Evolutionary conservation across 2,329 filamentous ascomycete genomes (phyloP).

Genomic region (Fonsecaea nubica): DNA sequence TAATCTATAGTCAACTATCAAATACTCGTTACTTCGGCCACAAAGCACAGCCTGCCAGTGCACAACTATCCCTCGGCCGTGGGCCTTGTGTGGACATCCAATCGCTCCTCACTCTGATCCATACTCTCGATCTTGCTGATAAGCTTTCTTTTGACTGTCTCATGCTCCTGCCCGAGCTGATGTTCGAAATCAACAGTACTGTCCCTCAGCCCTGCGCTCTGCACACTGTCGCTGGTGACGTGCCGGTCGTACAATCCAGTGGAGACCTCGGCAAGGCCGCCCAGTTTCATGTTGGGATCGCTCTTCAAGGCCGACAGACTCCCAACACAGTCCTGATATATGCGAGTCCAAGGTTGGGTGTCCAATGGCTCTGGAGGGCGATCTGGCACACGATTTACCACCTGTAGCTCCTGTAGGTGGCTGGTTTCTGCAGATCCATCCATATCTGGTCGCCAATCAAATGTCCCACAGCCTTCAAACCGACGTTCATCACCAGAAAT

Average conservation of each 20-base stretch:
- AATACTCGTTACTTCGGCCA: not conserved
- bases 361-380: slow-evolving; percentile 8
- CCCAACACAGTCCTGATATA: slow-evolving; percentile 33
- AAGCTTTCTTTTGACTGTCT: slow-evolving; percentile 21
- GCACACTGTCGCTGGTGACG: slow-evolving; percentile 2
- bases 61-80: not conserved
- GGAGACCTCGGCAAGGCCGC: slow-evolving; percentile 9
- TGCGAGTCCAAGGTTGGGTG: slow-evolving; percentile 25
- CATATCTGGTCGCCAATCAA: slow-evolving; percentile 11
- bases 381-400: not conserved
- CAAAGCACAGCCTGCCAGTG: not conserved
- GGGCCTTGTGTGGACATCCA: not conserved
- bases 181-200: slow-evolving; percentile 29
- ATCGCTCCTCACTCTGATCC: not conserved
- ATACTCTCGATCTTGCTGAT: slow-evolving; percentile 30
- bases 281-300: slow-evolving; percentile 21
- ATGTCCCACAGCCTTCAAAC: not conserved
- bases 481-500: slow-evolving; percentile 28
- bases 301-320: slow-evolving; percentile 34
- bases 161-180: slow-evolving; percentile 27
- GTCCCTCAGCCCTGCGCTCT: slow-evolving; percentile 21
- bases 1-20: not conserved
- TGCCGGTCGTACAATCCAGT: slow-evolving; percentile 9
- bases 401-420: slow-evolving; percentile 3
- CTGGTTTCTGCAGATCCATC: slow-evolving; percentile 14